Percentiles rank a stretch among this genome's conserved stretches.
These are phyloP conservation scores for Calocybe indica DNA, from an alignment of 768 basidiomycete genomes.

Conservation along the genomic window DNA sequence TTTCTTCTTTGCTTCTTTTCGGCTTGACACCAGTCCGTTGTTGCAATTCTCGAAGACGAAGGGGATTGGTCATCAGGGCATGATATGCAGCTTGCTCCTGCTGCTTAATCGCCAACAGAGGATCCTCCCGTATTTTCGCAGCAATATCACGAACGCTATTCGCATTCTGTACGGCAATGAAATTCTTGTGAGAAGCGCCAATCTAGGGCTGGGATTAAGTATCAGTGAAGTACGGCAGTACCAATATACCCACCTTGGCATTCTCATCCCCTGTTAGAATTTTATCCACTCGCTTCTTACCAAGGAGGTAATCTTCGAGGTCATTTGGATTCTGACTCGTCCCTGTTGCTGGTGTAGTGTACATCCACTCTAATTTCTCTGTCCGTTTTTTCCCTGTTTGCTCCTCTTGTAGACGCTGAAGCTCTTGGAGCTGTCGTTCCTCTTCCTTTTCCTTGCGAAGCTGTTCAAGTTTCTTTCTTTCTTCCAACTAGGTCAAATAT, in stretches of 20 bases:
- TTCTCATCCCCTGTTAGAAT: slow-evolving; percentile 89
- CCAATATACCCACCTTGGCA: slow-evolving; percentile 54
- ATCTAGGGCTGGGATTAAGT: slow-evolving; percentile 36
- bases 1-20: slow-evolving; percentile 72
- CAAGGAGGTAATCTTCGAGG: slow-evolving; percentile 92
- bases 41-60: slow-evolving; percentile 77
- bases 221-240: not conserved
- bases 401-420: slow-evolving; percentile 92
- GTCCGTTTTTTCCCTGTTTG: slow-evolving; percentile 92
- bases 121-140: slow-evolving; percentile 94
- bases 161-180: slow-evolving; percentile 93
- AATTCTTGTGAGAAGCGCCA: slow-evolving; percentile 85
- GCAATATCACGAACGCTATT: slow-evolving; percentile 85
- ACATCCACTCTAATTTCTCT: slow-evolving; percentile 99
- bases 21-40: slow-evolving; percentile 76
- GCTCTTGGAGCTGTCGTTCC: slow-evolving; percentile 92
- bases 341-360: slow-evolving; percentile 95
- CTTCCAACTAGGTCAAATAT: slow-evolving; percentile 66
- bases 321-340: slow-evolving; percentile 83
- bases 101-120: slow-evolving; percentile 94
- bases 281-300: slow-evolving; percentile 97
- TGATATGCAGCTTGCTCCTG: slow-evolving; percentile 94
- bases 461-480: slow-evolving; percentile 97
- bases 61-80: slow-evolving; percentile 78
- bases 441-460: slow-evolving; percentile 97